Base-by-base conservation (phyloP, 768 basidiomycete species). In the Tulasnella sp. region DNA sequence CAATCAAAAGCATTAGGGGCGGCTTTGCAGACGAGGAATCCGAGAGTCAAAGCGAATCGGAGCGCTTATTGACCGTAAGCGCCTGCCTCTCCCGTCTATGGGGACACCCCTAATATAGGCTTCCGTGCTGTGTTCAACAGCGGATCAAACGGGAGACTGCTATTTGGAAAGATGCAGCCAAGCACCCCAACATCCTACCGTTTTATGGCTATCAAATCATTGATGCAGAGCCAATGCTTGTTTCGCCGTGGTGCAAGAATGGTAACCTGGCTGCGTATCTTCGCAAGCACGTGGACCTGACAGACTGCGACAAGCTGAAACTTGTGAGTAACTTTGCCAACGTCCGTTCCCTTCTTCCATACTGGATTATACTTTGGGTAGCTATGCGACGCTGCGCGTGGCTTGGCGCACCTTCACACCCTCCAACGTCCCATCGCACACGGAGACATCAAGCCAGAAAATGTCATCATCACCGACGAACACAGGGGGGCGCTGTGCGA, bases 161-260 rank as follows among this genome's bases (percentile, higher is more conserved):
- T 5, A 44, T 75, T 44, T 75, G 74, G 74, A 75, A 42, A 42
- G 48, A 28, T 11, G 42, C 31, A 3, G 31, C 46, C 16, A 46
- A 75, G 24, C 74, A 75, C 18, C 74, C 74, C 40, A 75, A 75
- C 31, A 75, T 75, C 24, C 42, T 75, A 31, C 40, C 74, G 11
- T 44, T 75, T 42, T 50, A 44, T 24, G 41, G 74, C 4, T 75
- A 75, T 75, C 42, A 44, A 34, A 20, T 75, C 18, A n/a, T 24
- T 75, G 74, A 28, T 18, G 74, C 12, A 28, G 42, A 44, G 42
- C 22, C 74, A 3, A 24, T 50, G 42, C 40, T 75, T 9, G 48
- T 75, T 34, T 75, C 74, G 5, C 74, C 34, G 40, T 75, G 74
- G 74, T 75, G 48, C 74, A 44, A 44, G 24, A 75, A 75, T 50